Percentiles rank a stretch among this genome's conserved stretches.
phyloP scores from a whole-genome alignment of 192 early-diverging fungal genomes.

The Oehlia diaphana region DNA sequence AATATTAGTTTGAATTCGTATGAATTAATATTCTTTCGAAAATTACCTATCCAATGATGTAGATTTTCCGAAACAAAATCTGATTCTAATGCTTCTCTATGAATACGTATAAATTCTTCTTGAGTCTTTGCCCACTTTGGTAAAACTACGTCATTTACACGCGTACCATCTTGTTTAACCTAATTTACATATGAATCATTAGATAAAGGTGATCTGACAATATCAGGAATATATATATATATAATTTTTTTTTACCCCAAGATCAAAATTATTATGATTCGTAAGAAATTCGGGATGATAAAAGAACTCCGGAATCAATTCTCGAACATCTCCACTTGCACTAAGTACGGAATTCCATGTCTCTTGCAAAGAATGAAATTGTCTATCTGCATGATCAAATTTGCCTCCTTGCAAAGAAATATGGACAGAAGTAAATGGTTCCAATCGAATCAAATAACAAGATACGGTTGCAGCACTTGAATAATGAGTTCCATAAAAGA shows the following conservation, averaged over 20 bases:
- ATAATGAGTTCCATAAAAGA: conserved; percentile 94
- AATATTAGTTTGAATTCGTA: background rate
- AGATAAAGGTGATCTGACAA: background rate
- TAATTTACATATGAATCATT: background rate
- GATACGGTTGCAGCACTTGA: conserved; percentile 81
- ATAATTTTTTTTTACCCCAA: conserved; percentile 32
- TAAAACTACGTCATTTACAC: conserved; percentile 51
- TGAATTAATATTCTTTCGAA: background rate
- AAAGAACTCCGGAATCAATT: conserved; percentile 91
- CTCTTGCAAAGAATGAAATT: conserved; percentile 66
- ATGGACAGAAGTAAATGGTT: conserved; percentile 69
- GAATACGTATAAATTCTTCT: conserved; percentile 81
- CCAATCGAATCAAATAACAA: conserved; percentile 77
- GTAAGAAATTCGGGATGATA: conserved; percentile 84
- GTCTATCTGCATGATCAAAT: conserved; percentile 75
- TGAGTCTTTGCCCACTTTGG: conserved; percentile 75
- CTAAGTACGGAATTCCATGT: conserved; percentile 55
- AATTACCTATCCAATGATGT: conserved; percentile 69
- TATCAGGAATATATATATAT: no score
- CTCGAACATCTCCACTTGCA: conserved; percentile 75
- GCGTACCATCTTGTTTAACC: conserved; percentile 22
- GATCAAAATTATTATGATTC: conserved; percentile 60
- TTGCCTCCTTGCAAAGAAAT: conserved; percentile 59
- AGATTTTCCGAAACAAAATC: conserved; percentile 76
- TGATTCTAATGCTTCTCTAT: conserved; percentile 72